A percentile compares a stretch with the other conserved stretches of the same genome.
Conservation (phyloP, 2,329 filamentous ascomycete species). For the Xylariaceae sp. region DNA sequence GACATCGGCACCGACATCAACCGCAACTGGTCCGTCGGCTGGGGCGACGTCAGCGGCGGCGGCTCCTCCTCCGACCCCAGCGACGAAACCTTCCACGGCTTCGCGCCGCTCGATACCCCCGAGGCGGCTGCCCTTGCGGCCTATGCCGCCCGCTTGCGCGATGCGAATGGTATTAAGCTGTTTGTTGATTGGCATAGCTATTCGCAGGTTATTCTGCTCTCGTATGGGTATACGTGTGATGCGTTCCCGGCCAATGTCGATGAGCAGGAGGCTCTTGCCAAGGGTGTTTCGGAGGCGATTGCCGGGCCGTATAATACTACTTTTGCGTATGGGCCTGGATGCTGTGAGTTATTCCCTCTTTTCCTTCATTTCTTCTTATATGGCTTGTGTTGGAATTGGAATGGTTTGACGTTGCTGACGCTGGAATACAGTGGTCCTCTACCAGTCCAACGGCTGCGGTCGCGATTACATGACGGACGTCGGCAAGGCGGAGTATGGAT, state of each 20-base stretch:
- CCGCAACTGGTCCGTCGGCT: slow-evolving; percentile 48
- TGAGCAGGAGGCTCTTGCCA: slow-evolving; percentile 40
- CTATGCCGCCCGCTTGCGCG: slow-evolving; percentile 40
- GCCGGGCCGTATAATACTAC: slow-evolving; percentile 30
- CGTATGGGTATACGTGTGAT: slow-evolving; percentile 52
- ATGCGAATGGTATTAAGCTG: slow-evolving; percentile 43
- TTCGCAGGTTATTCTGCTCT: slow-evolving; percentile 48
- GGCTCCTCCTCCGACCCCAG: slow-evolving; percentile 43
- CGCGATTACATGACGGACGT: slow-evolving; percentile 29
- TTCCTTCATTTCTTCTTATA: not conserved
- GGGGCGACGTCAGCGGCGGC: slow-evolving; percentile 32
- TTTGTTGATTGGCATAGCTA: slow-evolving; percentile 59
- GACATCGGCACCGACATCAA: slow-evolving; percentile 49
- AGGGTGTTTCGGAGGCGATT: slow-evolving; percentile 29
- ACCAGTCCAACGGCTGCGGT: slow-evolving; percentile 28
- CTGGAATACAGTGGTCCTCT: slow-evolving; percentile 19
- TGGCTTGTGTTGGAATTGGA: not conserved
- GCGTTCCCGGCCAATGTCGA: slow-evolving; percentile 38
- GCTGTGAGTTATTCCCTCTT: slow-evolving; percentile 9
- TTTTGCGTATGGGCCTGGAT: slow-evolving; percentile 26
- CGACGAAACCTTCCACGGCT: slow-evolving; percentile 41
- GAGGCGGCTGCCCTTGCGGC: slow-evolving; percentile 45
- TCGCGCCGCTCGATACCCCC: slow-evolving; percentile 39
- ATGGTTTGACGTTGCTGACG: not conserved
- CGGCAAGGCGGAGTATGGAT: slow-evolving; percentile 34